Evolutionary conservation across 192 early-diverging fungal species (phyloP).

Genomic region (Entomortierella chlamydospora): DNA sequence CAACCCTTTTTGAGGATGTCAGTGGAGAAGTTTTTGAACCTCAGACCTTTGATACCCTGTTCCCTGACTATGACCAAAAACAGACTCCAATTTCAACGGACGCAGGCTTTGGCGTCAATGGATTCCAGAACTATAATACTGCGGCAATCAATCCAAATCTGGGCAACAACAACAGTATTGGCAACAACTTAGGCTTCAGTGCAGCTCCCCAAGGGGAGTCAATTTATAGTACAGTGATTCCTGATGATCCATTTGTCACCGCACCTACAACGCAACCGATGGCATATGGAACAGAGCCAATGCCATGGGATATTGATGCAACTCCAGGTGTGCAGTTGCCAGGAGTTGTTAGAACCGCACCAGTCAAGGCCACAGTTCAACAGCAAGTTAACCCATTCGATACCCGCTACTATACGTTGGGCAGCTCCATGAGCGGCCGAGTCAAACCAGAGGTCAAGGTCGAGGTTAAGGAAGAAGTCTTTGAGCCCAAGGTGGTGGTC

Average conservation of each 20-base stretch:
- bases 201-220: constrained; percentile 22
- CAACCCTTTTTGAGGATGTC: constrained; percentile 44
- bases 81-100: constrained; percentile 32
- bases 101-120: constrained; percentile 10
- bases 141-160: constrained; percentile 4
- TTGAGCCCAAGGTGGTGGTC: constrained; percentile 17
- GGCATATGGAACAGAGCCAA: constrained; percentile 7
- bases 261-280: not conserved
- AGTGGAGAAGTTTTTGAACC: constrained; percentile 53
- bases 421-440: constrained; percentile 5
- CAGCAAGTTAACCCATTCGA: constrained; percentile 11
- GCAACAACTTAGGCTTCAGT: not conserved
- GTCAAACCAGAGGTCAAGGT: constrained; percentile 17
- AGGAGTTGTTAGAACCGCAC: constrained; percentile 24
- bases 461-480: constrained; percentile 31
- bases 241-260: constrained; percentile 24
- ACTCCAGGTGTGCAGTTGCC: not conserved
- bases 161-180: not conserved
- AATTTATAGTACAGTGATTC: constrained; percentile 35
- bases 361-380: constrained; percentile 10
- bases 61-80: constrained; percentile 44
- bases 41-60: constrained; percentile 35
- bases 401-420: not conserved
- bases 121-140: constrained; percentile 13
- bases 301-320: constrained; percentile 21